Evolutionary conservation across 257 asterid genomes (phyloP).

Genomic region (Petunia axillaris): DNA sequence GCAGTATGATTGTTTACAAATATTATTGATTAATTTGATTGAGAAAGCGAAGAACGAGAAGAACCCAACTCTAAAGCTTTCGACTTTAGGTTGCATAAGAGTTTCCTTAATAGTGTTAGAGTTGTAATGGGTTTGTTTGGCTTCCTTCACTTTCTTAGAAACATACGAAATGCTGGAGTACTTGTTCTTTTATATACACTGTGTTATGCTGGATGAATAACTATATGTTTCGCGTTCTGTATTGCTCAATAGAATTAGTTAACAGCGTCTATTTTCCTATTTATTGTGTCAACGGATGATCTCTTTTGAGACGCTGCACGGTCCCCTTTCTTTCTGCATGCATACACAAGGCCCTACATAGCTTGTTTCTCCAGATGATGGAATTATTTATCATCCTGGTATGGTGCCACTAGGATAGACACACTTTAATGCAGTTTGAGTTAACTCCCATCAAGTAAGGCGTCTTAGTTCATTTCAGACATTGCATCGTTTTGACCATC

Average conservation of each 20-base stretch:
- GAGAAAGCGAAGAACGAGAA: neutral
- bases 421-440: neutral
- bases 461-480: neutral
- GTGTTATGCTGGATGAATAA: neutral
- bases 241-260: neutral
- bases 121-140: neutral
- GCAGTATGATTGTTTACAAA: neutral
- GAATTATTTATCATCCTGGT: neutral
- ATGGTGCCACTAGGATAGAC: constrained; percentile 5
- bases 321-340: neutral
- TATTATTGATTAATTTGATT: neutral
- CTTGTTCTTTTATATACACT: neutral
- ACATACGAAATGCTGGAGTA: neutral
- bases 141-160: neutral
- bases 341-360: neutral
- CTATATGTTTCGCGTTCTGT: constrained; percentile 4
- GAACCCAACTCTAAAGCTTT: constrained; percentile 14
- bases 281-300: neutral
- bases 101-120: neutral
- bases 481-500: constrained; percentile 1
- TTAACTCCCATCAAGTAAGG: neutral
- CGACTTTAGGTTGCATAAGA: neutral
- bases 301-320: neutral
- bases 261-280: neutral
- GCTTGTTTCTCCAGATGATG: neutral